Conservation (phyloP, 805 yeast genomes). For the Metschnikowia cerradonensis region DNA sequence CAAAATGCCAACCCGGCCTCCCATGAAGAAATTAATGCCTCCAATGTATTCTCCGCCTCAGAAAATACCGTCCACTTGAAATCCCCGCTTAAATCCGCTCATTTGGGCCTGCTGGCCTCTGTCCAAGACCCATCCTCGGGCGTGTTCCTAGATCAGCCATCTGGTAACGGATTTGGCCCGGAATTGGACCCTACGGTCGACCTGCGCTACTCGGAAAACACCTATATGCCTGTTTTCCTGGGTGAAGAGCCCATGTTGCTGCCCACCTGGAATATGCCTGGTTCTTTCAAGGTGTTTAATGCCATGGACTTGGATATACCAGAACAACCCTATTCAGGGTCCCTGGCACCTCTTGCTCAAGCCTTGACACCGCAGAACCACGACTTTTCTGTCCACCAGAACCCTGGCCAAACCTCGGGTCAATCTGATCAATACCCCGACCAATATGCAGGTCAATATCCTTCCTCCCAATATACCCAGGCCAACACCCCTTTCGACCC, state of each 20-base stretch:
- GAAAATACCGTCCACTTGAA: not conserved
- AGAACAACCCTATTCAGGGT: no score
- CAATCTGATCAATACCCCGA: no score
- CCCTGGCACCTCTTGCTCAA: no score
- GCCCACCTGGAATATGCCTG: conserved; percentile 14
- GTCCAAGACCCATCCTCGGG: not conserved
- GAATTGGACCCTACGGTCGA: not conserved
- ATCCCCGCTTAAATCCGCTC: not conserved
- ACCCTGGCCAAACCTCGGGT: no score
- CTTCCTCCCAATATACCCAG: no score
- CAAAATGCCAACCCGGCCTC: no score
- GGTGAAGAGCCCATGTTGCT: not conserved
- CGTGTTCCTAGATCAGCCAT: not conserved
- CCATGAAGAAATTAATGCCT: not conserved
- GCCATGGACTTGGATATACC: not conserved
- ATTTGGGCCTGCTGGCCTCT: not conserved
- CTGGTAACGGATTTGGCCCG: not conserved
- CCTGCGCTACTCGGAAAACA: not conserved
- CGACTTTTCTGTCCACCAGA: no score
- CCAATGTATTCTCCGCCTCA: not conserved
- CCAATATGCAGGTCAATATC: no score
- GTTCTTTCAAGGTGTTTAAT: conserved; percentile 5
- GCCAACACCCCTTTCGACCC: no score
- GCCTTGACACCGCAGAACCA: no score
- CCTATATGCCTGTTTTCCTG: not conserved